These are phyloP conservation scores for Ascocoryne sarcoides DNA, from an alignment of 2,329 filamentous ascomycete species.

Conservation along the genomic window DNA sequence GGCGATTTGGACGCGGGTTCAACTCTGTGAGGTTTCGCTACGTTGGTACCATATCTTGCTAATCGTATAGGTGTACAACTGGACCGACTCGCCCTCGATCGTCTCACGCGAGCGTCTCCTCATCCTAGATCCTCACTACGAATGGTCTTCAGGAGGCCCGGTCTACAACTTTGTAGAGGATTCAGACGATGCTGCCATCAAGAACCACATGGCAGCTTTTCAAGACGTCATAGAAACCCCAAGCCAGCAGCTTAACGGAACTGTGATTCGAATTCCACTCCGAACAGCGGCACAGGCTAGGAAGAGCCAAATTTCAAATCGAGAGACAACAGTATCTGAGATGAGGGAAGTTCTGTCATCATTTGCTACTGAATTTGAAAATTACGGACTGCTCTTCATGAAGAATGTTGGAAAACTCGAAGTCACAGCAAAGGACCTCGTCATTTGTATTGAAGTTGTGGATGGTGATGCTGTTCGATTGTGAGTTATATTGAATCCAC, in stretches of 20 bases:
- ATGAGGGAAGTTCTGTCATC: conserved; percentile 23
- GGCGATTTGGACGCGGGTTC: conserved; percentile 31
- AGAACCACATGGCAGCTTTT: conserved; percentile 28
- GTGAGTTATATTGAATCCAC: conserved; percentile 11
- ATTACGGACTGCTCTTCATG: conserved; percentile 28
- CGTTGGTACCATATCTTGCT: conserved; percentile 3
- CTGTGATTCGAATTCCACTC: conserved; percentile 30
- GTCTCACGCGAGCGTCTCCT: conserved; percentile 25
- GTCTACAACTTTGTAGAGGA: conserved; percentile 26
- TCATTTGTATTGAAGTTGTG: conserved; percentile 13
- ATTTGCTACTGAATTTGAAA: conserved; percentile 23
- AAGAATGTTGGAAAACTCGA: conserved; percentile 23
- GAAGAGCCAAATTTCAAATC: conserved; percentile 25
- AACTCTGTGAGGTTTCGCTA: conserved; percentile 25
- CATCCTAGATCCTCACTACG: conserved; percentile 29
- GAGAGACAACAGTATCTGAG: conserved; percentile 17
- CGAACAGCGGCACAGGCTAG: conserved; percentile 22
- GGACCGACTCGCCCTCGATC: conserved; percentile 31
- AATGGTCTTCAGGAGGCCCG: conserved; percentile 27
- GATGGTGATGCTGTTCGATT: conserved; percentile 7
- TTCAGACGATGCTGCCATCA: conserved; percentile 16
- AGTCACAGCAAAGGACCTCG: conserved; percentile 3
- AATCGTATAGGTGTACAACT: conserved; percentile 28
- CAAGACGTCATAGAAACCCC: conserved; percentile 14
- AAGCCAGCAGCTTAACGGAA: conserved; percentile 21